Evolutionary conservation across 2,329 filamentous ascomycete species (phyloP), one percentile per base, ranked within the genome.

Genomic region (Albophoma yamanashiensis): DNA sequence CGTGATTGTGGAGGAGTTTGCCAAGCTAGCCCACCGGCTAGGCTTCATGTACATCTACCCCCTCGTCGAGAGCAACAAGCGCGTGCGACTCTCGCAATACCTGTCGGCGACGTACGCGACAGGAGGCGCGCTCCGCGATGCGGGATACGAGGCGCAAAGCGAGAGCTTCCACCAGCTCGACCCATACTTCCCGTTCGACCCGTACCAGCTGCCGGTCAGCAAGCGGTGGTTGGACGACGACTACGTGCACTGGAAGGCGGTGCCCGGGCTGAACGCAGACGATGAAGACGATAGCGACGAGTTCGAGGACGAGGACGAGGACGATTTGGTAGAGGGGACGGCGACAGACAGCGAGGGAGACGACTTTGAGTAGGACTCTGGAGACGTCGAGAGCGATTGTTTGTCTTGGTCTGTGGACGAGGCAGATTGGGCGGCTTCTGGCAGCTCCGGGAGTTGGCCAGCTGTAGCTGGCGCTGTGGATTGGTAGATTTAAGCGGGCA

Each of bases 131-230:
- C 75, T 83, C 40, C 80, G 80, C 62, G 84, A 84, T 65, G 71
- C 74, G 14, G 74, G 74, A 3, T 71, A 71, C 58, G 74, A 75
- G 45, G 71, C 75, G 17, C 82, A 86, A 59, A 89, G 89, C 61
- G 91, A 96, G 65, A 86, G 87, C 63, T 88, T 86, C 68, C 87
- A 93, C 68, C 88, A 96, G 73, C 82, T 99, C 1, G 92, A 97
- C 66, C 89, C 92, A 0, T 97, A 96, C 72, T 99, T 97, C 69
- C 94, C 94, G 0, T 99, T 99, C 69, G 94, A 99, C 70, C 95
- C 95, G 2, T 99, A 97, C 73, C 89, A 93, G 68, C 78, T 99
- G 57, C 92, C 92, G 0, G 79, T 86, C 65, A 97, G 92, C 72
- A 91, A 89, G 73, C 82, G 86, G 61, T 97, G 94, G 95, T 76